Evolutionary conservation across 257 asterid genomes (phyloP).

Genomic region (Nicotiana tomentosiformis): DNA sequence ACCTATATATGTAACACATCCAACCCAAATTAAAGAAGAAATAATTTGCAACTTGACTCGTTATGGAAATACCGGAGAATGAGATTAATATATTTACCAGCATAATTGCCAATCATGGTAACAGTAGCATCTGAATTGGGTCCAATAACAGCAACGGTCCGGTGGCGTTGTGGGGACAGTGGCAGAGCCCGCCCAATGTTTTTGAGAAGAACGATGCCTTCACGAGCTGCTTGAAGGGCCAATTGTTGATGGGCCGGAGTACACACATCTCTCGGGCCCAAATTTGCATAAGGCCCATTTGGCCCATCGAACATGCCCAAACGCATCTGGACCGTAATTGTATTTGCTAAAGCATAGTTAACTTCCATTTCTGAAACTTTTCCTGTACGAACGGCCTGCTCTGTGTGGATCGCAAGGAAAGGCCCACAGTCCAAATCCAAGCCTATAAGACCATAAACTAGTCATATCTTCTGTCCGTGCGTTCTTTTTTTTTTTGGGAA

Average conservation of each 20-base stretch:
- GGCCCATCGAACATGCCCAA: constrained; percentile 90
- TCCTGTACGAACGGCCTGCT: constrained; percentile 49
- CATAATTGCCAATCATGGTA: constrained; percentile 92
- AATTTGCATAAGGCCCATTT: constrained; percentile 40
- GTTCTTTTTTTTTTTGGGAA: too few species aligned
- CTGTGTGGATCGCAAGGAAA: constrained; percentile 63
- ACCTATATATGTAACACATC: constrained; percentile 28
- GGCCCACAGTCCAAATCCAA: constrained; percentile 97
- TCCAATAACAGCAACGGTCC: constrained; percentile 71
- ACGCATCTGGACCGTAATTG: constrained; percentile 76
- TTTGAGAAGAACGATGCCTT: constrained; percentile 76
- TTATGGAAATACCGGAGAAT: too few species aligned
- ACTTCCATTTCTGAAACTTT: constrained; percentile 53
- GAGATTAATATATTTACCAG: constrained; percentile 34
- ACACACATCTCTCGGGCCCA: constrained; percentile 85
- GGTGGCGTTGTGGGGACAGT: constrained; percentile 37
- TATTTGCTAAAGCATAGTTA: constrained; percentile 51
- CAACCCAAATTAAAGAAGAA: not conserved
- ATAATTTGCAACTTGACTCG: too few species aligned
- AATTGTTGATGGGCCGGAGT: constrained; percentile 62
- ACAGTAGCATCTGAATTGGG: constrained; percentile 76
- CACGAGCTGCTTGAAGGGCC: constrained; percentile 91
- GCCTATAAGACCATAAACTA: constrained; percentile 22
- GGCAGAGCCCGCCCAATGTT: constrained; percentile 65
- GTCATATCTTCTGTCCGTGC: not conserved